Evolutionary conservation across 2,329 filamentous ascomycete genomes (phyloP), one percentile per base, ranked within the genome.

Genomic region (Botryosphaeria dothidea): DNA sequence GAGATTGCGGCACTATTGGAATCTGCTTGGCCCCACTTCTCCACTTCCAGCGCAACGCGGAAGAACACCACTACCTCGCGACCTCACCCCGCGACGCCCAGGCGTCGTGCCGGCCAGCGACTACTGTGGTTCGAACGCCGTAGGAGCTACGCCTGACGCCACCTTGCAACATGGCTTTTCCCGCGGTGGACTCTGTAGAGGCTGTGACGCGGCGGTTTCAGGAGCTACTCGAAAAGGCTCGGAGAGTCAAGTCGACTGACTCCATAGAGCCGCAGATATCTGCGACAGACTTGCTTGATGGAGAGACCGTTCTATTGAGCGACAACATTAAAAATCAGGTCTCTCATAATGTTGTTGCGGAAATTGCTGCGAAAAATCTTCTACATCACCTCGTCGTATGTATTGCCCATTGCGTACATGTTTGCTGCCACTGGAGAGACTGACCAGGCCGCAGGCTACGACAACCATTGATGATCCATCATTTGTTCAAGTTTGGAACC

Each of bases 401-500:
- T 69, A 11, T 41, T 17, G 5, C 38, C 2, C 38, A 5, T 41
- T 46, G n/a, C n/a, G n/a, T n/a, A n/a, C n/a, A n/a, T 46, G 38
- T 21, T 46, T 60, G 15, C 41, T 25, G 13, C n/a, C n/a, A 36
- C 19, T 31, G n/a, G 25, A 25, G 27, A 60, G 23, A 60, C 41
- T 60, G n/a, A 60, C 56, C 21, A 29, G n/a, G 17, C 41, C n/a
- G 19, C 34, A 94, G 91, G 89, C 91, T 48, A 87, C 86, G 43
- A 92, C 86, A 13, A 82, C 87, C 8, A 96, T 97, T 70, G 86
- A 92, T 41, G 87, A 91, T 27, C 88, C 92, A 46, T 84, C 86
- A 0, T 97, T 97, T 72, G 88, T 92, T 57, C 86, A 88, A 66
- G 87, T 98, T 68, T 99, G 94, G 94, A 95, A 97, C 74, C 83